These are phyloP conservation scores for Phaeotremella skinneri DNA, from an alignment of 768 basidiomycete species.

Conservation along the genomic window DNA sequence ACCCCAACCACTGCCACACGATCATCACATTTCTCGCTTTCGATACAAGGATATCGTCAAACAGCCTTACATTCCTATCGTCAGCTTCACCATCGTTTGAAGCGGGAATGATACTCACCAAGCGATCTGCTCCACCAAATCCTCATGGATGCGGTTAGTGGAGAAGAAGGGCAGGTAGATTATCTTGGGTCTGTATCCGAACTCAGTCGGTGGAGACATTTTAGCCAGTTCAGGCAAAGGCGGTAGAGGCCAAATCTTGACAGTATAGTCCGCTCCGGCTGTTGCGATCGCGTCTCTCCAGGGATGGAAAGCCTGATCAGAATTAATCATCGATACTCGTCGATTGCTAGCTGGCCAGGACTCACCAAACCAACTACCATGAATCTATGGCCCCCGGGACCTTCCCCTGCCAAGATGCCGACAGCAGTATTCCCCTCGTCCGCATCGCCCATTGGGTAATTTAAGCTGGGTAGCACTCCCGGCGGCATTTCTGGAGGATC, in stretches of 20 bases:
- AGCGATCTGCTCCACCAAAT: conserved; percentile 21
- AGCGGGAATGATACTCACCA: conserved; percentile 18
- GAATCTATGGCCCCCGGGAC: conserved; percentile 22
- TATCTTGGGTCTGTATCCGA: conserved; percentile 25
- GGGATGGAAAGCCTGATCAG: conserved; percentile 23
- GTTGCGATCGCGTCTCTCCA: conserved; percentile 20
- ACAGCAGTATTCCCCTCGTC: conserved; percentile 26
- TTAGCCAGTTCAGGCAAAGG: conserved; percentile 11
- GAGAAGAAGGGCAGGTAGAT: conserved; percentile 25
- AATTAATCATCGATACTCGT: not conserved
- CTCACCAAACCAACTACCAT: conserved; percentile 19
- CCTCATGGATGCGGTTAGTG: conserved; percentile 18
- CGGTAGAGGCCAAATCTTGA: conserved; percentile 32
- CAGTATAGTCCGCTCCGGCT: conserved; percentile 16
- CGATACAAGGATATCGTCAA: conserved; percentile 22
- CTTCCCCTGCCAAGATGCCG: conserved; percentile 26
- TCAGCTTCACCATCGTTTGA: not conserved
- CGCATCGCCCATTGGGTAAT: conserved; percentile 32
- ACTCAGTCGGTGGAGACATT: conserved; percentile 3
- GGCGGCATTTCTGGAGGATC: not conserved
- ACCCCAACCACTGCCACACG: conserved; percentile 32
- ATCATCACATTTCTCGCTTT: conserved; percentile 5
- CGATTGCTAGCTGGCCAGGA: not conserved
- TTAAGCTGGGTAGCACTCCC: conserved; percentile 7
- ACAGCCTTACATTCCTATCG: conserved; percentile 8